phyloP scores from a whole-genome alignment of 179 eudicot genomes.

The Amaranthus tricolor region DNA sequence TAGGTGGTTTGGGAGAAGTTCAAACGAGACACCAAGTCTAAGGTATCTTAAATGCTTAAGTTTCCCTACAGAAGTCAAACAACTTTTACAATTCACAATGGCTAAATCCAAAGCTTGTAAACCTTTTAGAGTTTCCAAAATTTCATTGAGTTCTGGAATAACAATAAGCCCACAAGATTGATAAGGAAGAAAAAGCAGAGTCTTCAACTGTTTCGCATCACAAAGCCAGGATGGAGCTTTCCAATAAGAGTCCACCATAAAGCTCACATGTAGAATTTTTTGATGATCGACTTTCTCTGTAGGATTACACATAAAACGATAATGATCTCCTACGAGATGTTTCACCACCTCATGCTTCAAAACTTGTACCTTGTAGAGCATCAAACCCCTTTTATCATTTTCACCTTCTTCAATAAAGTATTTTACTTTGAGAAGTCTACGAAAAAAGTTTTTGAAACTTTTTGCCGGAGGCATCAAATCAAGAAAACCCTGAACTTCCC shows the following conservation, averaged over 20 bases:
- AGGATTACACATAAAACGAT: background rate
- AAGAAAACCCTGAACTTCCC: no score
- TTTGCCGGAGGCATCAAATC: no score
- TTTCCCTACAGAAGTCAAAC: constrained; percentile 19
- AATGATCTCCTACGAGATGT: background rate
- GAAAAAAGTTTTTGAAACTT: constrained; percentile 1
- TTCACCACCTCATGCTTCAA: constrained; percentile 4
- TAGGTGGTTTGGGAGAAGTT: constrained; percentile 4
- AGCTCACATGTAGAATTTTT: constrained; percentile 4
- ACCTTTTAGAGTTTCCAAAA: background rate
- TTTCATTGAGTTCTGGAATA: no score
- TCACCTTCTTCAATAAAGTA: constrained; percentile 9
- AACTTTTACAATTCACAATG: background rate
- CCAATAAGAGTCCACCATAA: constrained; percentile 2
- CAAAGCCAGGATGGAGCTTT: background rate
- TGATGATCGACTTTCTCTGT: background rate
- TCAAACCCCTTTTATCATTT: no score
- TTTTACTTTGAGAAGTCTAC: background rate
- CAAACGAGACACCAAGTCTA: background rate
- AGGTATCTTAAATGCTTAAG: constrained; percentile 19
- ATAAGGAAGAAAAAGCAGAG: background rate
- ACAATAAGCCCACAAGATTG: background rate
- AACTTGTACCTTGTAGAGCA: background rate
- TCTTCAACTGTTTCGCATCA: background rate
- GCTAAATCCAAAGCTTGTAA: constrained; percentile 1